phyloP scores from a whole-genome alignment of 1,284 basidiomycete genomes.

The Ganoderma meredithae region DNA sequence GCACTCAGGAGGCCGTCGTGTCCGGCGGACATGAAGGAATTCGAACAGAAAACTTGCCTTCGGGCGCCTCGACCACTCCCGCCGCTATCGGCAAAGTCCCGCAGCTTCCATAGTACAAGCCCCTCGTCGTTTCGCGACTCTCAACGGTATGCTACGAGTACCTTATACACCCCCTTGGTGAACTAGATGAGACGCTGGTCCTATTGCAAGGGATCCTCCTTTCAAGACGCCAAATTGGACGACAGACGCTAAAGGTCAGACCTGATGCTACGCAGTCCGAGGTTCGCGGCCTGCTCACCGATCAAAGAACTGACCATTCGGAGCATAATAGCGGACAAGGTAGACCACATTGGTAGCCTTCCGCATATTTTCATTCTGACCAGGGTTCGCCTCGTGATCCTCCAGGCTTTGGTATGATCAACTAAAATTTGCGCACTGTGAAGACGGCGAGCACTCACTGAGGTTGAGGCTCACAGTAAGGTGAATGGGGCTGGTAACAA shows the following conservation, averaged over 20 bases:
- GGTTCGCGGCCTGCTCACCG: neutral
- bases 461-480: neutral
- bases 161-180: neutral
- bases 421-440: neutral
- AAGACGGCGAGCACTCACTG: neutral
- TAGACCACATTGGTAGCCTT: neutral
- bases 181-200: neutral
- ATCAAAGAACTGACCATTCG: neutral
- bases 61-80: neutral
- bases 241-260: neutral
- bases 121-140: no score
- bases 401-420: neutral
- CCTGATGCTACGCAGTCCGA: neutral
- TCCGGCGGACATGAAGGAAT: neutral
- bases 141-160: neutral
- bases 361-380: neutral
- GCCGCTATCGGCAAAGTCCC: neutral
- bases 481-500: neutral
- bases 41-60: neutral
- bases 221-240: neutral
- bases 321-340: neutral
- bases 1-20: neutral
- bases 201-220: neutral
- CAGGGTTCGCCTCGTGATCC: neutral
- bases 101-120: neutral